These are phyloP conservation scores for Borovskyia barvae DNA, from an alignment of 208 protist species.

Conservation along the genomic window DNA sequence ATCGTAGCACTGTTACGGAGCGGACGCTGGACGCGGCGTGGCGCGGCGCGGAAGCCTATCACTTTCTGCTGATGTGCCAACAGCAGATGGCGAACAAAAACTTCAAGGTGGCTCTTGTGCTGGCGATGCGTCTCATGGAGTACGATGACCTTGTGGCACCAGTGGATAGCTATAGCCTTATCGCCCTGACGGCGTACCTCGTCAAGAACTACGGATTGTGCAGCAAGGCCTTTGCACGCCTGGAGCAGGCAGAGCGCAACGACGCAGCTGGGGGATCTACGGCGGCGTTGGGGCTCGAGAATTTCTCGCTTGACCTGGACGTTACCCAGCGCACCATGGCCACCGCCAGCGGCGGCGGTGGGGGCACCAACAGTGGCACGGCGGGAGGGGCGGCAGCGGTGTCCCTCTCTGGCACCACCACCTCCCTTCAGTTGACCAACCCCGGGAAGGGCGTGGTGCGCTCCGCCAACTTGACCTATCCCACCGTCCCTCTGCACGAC, in stretches of 20 bases:
- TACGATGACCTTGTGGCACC: conserved; percentile 94
- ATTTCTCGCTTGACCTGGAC: conserved; percentile 82
- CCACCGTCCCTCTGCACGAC: conserved; percentile 74
- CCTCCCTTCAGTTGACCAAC: conserved; percentile 77
- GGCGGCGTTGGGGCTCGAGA: conserved; percentile 40
- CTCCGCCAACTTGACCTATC: conserved; percentile 49
- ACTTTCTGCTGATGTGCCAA: conserved; percentile 93
- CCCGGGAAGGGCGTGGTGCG: conserved; percentile 49
- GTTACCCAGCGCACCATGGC: conserved; percentile 65
- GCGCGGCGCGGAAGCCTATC: conserved; percentile 95
- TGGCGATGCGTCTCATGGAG: conserved; percentile 90
- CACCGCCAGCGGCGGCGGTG: conserved; percentile 21
- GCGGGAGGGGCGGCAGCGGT: conserved; percentile 18
- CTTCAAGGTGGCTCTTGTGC: conserved; percentile 66
- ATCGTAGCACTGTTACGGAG: conserved; percentile 64
- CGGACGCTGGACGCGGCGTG: conserved; percentile 87
- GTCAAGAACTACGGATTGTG: conserved; percentile 91
- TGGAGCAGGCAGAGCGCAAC: conserved; percentile 89
- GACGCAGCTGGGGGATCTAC: conserved; percentile 32
- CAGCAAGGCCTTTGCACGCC: conserved; percentile 93
- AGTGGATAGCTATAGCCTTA: conserved; percentile 91
- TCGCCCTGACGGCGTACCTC: conserved; percentile 93
- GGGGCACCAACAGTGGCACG: conserved; percentile 7
- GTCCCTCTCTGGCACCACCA: conserved; percentile 67
- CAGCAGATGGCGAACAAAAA: conserved; percentile 84